Base-by-base conservation (phyloP, 108 stramenopile species). In the Conticribra weissflogii region DNA sequence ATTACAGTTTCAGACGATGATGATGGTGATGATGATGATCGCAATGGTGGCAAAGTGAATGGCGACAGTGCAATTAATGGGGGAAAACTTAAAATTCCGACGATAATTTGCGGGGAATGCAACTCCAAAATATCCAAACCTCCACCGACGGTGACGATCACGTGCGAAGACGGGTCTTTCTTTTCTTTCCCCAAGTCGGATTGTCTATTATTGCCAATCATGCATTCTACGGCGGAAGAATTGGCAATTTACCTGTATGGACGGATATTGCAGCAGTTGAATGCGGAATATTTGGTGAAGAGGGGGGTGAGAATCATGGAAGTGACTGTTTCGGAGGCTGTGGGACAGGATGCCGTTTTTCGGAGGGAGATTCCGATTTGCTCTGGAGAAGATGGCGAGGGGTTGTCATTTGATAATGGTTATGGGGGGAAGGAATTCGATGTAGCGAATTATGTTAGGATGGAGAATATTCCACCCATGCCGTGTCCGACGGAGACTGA, bases 171-270 rank as follows among this genome's bases (percentile, higher is more conserved):
- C 64, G 97, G 96, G 32, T 71, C 95, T 2, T 53, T 34, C 5
- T 98, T 97, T 65, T 50, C 66, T 24, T 91, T 96, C 59, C 96
- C 97, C 3, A 58, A 58, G 62, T 76, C 58, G 31, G 98, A 98
- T 59, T 97, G 96, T 74, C 87, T 86, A 5, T 54, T 96, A 66
- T 84, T 98, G 7, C 98, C 98, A 18, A 84, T 98, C 17, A 88
- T 92, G 48, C 98, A 98, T 76, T 94, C 96, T 16, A 96, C 98
- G 0, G 86, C 92, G 0, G 98, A 98, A 79, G 98, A 98, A 73
- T 71, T 98, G 61, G 92, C 95, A 17, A 91, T 95, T 55, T 93
- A 93, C 63, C 36, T 97, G 3, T 96, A 82, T 84, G 68, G 85
- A 5, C 49, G 76, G 25, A 76, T 97, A 16, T 48, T 97, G 55